Evolutionary conservation across 495 filamentous ascomycete genomes (phyloP).

Genomic region (Coniosporium apollinis): DNA sequence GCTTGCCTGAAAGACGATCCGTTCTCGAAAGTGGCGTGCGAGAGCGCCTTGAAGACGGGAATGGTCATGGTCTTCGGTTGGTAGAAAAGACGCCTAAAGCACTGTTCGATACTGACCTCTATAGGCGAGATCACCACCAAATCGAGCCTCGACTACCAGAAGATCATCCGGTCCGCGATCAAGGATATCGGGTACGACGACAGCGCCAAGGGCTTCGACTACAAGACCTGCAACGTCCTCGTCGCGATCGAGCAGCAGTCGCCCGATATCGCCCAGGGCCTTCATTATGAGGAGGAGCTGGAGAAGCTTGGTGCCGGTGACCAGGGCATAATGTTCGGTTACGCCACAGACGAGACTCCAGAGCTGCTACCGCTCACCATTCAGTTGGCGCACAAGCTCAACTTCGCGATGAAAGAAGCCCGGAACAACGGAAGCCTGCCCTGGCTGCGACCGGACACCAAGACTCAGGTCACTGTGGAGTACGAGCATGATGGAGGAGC

Average conservation of each 20-base stretch:
- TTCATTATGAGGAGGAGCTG: constrained; percentile 88
- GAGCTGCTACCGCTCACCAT: constrained; percentile 90
- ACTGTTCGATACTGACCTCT: too few species aligned
- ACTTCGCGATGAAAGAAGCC: constrained; percentile 76
- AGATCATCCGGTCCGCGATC: constrained; percentile 85
- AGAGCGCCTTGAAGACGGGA: constrained; percentile 96
- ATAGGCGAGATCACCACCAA: constrained; percentile 99
- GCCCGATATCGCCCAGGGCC: constrained; percentile 94
- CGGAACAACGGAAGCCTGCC: constrained; percentile 73
- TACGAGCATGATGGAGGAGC: constrained; percentile 92
- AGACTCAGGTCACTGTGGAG: constrained; percentile 98
- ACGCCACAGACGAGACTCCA: constrained; percentile 97
- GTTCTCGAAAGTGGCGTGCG: constrained; percentile 95
- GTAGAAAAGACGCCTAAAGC: too few species aligned
- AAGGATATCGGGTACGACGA: constrained; percentile 97
- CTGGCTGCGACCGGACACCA: constrained; percentile 95
- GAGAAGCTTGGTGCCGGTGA: constrained; percentile 98
- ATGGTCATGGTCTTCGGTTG: constrained; percentile 99
- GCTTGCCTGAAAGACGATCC: constrained; percentile 88
- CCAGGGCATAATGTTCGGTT: constrained; percentile 99
- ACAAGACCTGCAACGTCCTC: constrained; percentile 98
- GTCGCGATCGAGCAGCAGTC: constrained; percentile 99
- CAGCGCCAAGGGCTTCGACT: constrained; percentile 96
- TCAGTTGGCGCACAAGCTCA: constrained; percentile 87
- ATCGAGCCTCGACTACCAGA: constrained; percentile 90